phyloP scores from a whole-genome alignment of 805 yeast genomes.

The Teunomyces aglyptinius region DNA sequence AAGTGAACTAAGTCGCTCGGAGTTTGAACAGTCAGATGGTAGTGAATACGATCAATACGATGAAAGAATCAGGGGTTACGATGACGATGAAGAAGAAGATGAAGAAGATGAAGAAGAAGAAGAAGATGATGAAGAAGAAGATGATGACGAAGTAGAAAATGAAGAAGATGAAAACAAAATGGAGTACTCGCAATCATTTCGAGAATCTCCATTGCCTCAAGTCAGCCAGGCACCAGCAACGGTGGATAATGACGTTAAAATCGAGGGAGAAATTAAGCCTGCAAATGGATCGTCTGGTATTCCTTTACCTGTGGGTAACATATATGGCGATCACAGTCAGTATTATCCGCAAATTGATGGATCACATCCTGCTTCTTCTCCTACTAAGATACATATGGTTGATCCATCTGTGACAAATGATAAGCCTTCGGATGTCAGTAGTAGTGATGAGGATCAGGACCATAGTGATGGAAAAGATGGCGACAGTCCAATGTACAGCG shows the following conservation, averaged over 20 bases:
- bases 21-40: constrained; percentile 6
- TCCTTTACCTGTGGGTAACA: not conserved
- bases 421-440: constrained; percentile 14
- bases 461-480: constrained; percentile 1
- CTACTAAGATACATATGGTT: not conserved
- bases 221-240: not conserved
- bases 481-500: not conserved
- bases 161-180: not conserved
- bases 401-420: constrained; percentile 8
- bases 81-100: constrained; percentile 6
- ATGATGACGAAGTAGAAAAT: too few relatives aligned
- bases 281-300: not conserved
- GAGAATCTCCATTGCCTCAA: not conserved
- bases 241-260: not conserved
- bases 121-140: not conserved
- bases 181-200: not conserved
- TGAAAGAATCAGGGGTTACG: constrained; percentile 8
- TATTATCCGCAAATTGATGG: not conserved
- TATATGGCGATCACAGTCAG: not conserved
- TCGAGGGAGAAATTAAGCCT: too few relatives aligned
- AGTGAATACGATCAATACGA: constrained; percentile 9
- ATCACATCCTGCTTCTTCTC: not conserved
- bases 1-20: constrained; percentile 3
- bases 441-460: constrained; percentile 13
- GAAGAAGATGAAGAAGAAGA: constrained; percentile 5